phyloP scores from a whole-genome alignment of 2,329 filamentous ascomycete genomes.

The Cadophora luteo-olivacea region DNA sequence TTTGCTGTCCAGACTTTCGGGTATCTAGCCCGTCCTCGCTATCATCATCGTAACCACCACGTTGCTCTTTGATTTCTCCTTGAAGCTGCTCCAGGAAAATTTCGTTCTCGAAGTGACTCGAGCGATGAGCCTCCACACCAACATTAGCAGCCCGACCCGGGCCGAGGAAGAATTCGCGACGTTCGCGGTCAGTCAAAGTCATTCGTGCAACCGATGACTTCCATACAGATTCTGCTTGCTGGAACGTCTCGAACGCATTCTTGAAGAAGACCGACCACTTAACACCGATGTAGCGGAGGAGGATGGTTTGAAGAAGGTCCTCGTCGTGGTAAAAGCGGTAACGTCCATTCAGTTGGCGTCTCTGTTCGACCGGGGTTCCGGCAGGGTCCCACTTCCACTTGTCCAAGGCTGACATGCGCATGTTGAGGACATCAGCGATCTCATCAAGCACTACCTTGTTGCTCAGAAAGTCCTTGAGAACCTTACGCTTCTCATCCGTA shows the following conservation, averaged over 20 bases:
- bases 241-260: conserved; percentile 42
- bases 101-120: conserved; percentile 52
- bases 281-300: conserved; percentile 59
- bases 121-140: conserved; percentile 45
- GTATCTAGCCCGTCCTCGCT: conserved; percentile 41
- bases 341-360: conserved; percentile 61
- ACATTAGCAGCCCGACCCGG: conserved; percentile 10
- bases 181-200: conserved; percentile 47
- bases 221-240: conserved; percentile 27
- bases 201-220: conserved; percentile 39
- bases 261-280: conserved; percentile 56
- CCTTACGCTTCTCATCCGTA: conserved; percentile 55
- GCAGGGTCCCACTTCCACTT: conserved; percentile 57
- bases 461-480: conserved; percentile 56
- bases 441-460: conserved; percentile 57
- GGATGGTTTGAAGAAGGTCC: conserved; percentile 60
- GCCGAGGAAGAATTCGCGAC: conserved; percentile 53
- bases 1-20: conserved; percentile 51
- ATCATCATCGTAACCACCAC: conserved; percentile 50
- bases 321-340: conserved; percentile 66
- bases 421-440: conserved; percentile 62
- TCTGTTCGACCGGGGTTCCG: conserved; percentile 55
- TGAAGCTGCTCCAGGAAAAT: conserved; percentile 65
- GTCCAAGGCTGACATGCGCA: conserved; percentile 57
- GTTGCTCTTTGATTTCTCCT: conserved; percentile 45